These are phyloP conservation scores for Saccharomyces jurei DNA, from an alignment of 805 yeast genomes.

Conservation along the genomic window DNA sequence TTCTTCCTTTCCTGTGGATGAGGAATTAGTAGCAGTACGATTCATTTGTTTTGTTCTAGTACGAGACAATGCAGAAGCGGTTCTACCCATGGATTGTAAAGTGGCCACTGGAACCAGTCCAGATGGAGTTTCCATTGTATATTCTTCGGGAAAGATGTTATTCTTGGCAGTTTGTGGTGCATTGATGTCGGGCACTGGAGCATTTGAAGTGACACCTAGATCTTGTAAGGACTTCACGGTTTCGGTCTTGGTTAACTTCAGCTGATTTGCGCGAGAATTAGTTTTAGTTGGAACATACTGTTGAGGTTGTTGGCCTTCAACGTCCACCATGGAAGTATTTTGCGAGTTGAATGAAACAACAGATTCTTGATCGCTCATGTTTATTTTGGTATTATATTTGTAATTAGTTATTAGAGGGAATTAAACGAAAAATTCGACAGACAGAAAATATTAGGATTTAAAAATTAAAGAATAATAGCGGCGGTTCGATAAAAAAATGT, in stretches of 20 bases:
- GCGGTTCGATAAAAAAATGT: background rate
- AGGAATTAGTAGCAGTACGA: constrained; percentile 6
- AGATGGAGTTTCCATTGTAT: constrained; percentile 77
- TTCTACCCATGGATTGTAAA: constrained; percentile 58
- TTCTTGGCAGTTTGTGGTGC: constrained; percentile 45
- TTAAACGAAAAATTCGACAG: background rate
- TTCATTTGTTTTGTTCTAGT: constrained; percentile 33
- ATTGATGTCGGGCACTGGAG: constrained; percentile 49
- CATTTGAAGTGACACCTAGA: constrained; percentile 48
- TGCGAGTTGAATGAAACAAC: constrained; percentile 8
- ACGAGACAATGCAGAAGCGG: constrained; percentile 29
- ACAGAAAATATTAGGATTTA: background rate
- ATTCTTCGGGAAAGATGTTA: constrained; percentile 89
- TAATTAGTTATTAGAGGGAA: background rate
- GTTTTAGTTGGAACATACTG: constrained; percentile 15
- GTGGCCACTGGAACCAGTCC: constrained; percentile 81
- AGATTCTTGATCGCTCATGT: constrained; percentile 11
- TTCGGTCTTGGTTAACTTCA: constrained; percentile 52
- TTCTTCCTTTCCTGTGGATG: constrained; percentile 3
- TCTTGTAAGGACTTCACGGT: constrained; percentile 62
- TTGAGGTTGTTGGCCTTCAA: constrained; percentile 18
- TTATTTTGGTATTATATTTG: background rate
- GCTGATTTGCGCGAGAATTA: constrained; percentile 3
- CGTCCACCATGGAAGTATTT: constrained; percentile 17
- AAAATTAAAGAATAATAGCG: background rate